Evolutionary conservation across 2,329 filamentous ascomycete species (phyloP), one percentile per base, ranked within the genome.

Genomic region (Diplocarpon mali): DNA sequence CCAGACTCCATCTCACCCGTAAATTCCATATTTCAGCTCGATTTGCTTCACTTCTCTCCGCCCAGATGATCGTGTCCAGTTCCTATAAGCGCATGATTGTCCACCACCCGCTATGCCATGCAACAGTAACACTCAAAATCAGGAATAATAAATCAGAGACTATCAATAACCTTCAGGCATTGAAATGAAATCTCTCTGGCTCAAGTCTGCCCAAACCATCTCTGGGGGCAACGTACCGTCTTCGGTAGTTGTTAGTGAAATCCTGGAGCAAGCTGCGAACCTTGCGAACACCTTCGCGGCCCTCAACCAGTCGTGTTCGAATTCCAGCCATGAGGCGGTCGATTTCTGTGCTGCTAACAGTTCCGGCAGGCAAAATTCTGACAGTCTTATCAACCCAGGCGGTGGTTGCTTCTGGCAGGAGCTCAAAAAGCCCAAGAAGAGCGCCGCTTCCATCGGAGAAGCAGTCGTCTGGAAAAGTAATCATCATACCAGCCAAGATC

Each of bases 401-500:
- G 1, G 84, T 79, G 12, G 88, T 86, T 60, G 92, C 76, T 43
- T 77, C 70, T 0, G 92, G 92, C 60, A 93, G 70, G 34, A 96
- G 69, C 62, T 95, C 83, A 61, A 98, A 95, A 52, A 96, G 72
- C 3, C 83, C 81, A 48, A 98, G 77, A 42, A 98, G 68, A n/a
- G 95, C 86, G 4, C 88, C 89, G 39, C 87, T 95, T 13, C 88
- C 89, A 61, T 98, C 92, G 0, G 89, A 82, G 60, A 96, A 94
- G 66, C 89, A 95, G 63, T 96, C 92, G 35, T 85, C 78, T 0
- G 92, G 93, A 67, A 98, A 98, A 0, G 84, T 93, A 63, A 95
- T 95, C 90, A 98, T 96, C 89, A 98, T 94, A 48, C 92, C 92
- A 1, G 89, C 92, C 68, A 98, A 73, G 46, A 94, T 81, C 52